Evolutionary conservation across 208 protist species (phyloP).

Genomic region (Trichomonas tenax): DNA sequence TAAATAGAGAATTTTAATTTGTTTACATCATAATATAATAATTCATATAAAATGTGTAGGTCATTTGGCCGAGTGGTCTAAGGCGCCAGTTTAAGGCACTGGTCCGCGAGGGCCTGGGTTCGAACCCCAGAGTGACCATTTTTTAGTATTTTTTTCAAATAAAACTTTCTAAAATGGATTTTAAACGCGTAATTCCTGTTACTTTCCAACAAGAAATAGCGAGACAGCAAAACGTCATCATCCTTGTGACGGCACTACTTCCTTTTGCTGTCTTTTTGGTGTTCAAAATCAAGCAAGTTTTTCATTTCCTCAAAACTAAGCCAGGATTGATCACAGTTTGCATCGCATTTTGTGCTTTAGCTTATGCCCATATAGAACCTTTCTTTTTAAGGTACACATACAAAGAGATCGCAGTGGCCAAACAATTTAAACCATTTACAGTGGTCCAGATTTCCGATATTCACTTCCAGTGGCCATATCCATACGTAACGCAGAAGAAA

Average conservation of each 20-base stretch:
- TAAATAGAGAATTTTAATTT: too few species aligned
- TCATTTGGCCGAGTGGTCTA: too few species aligned
- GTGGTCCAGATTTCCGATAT: neutral
- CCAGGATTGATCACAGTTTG: neutral
- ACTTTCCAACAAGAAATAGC: neutral
- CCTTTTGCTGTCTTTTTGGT: neutral
- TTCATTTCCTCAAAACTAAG: neutral
- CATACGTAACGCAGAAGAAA: neutral
- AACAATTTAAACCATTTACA: neutral
- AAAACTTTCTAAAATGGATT: neutral
- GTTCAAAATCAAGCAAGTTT: neutral
- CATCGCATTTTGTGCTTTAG: neutral
- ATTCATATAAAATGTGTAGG: too few species aligned
- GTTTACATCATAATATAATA: too few species aligned
- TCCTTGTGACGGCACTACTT: neutral
- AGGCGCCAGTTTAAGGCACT: too few species aligned
- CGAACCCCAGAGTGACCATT: too few species aligned
- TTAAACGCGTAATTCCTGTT: neutral
- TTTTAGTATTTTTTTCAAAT: neutral
- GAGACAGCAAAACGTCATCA: neutral
- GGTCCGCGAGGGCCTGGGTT: too few species aligned
- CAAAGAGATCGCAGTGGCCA: neutral
- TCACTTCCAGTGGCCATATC: slow-evolving; percentile 13
- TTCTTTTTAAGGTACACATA: neutral
- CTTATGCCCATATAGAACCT: neutral